These are phyloP conservation scores for Carex pumila DNA, from an alignment of 176 grass and related monocot genomes.

Conservation along the genomic window DNA sequence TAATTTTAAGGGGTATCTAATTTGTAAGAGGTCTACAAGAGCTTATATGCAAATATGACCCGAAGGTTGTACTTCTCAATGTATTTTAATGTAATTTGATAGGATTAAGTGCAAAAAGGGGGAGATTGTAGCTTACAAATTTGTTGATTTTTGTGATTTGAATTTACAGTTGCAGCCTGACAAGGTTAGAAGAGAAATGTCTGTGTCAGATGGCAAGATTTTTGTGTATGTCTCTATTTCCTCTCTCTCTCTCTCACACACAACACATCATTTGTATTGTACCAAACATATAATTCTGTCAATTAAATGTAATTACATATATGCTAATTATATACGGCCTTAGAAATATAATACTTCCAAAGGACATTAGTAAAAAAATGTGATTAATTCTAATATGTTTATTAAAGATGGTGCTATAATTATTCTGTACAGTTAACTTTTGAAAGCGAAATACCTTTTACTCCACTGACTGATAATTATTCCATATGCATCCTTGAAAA, in stretches of 20 bases:
- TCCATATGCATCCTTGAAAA: not conserved
- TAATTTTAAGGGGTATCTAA: not conserved
- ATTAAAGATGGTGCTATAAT: not conserved
- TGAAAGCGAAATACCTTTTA: not conserved
- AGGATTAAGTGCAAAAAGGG: not conserved
- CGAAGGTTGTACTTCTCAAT: not conserved
- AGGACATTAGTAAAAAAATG: not conserved
- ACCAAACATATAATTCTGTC: not conserved
- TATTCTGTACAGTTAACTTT: not conserved
- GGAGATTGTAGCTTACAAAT: not conserved
- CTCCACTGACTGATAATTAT: not conserved
- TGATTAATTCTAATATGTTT: not conserved
- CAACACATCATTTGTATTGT: not conserved
- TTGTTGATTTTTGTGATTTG: slow-evolving; percentile 11
- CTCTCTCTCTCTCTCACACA: not conserved
- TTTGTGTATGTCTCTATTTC: slow-evolving; percentile 43
- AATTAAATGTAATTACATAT: not conserved
- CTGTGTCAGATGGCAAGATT: slow-evolving; percentile 57
- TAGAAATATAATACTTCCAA: not conserved
- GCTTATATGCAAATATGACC: not conserved
- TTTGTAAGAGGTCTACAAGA: not conserved
- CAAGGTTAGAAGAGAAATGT: slow-evolving; percentile 73
- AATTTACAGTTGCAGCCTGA: slow-evolving; percentile 70
- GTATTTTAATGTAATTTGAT: not conserved
- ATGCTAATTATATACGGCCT: not conserved